Conservation (phyloP, 2,329 filamentous ascomycete species). For the Exophiala dermatitidis region DNA sequence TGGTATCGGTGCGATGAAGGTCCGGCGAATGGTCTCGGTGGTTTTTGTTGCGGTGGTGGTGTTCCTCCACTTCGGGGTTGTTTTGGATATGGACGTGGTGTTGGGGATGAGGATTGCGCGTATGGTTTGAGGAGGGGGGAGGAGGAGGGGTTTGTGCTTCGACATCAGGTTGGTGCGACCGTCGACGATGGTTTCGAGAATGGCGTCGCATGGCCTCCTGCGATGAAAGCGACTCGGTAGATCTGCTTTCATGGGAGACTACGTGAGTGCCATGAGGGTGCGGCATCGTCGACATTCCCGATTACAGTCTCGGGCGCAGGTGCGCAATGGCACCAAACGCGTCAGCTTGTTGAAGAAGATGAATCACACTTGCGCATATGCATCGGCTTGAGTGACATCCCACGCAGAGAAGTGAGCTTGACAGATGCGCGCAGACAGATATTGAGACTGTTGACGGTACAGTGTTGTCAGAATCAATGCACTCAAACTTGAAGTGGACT, state of each 20-base stretch:
- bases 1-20: conserved; percentile 17
- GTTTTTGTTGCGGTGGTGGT: conserved; percentile 1
- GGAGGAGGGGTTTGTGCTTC: conserved; percentile 7
- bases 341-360: neutral
- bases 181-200: neutral
- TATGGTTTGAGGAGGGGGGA: neutral
- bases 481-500: no score
- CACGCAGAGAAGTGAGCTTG: no score
- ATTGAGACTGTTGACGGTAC: no score
- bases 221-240: neutral
- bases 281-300: neutral
- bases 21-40: neutral
- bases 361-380: neutral
- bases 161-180: neutral
- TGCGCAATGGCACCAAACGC: neutral
- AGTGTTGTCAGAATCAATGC: no score
- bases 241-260: neutral
- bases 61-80: conserved; percentile 1
- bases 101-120: neutral
- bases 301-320: neutral
- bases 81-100: conserved; percentile 12
- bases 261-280: conserved; percentile 1
- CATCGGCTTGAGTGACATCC: no score
- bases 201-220: neutral
- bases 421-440: no score